These are phyloP conservation scores for Wickerhamomyces xylosicus DNA, from an alignment of 805 yeast genomes.

Conservation along the genomic window DNA sequence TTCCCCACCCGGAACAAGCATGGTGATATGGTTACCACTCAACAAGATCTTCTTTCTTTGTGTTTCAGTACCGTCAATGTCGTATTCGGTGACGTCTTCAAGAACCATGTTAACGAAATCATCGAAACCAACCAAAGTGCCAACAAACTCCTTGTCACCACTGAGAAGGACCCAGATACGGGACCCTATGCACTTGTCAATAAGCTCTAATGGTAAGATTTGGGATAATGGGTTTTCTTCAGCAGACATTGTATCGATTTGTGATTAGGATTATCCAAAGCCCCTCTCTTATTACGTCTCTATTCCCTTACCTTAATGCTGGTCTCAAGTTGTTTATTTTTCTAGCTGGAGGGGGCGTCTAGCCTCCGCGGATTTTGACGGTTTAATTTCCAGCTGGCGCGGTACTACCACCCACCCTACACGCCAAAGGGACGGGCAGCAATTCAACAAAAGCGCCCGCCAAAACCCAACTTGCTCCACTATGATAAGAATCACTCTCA, in stretches of 20 bases:
- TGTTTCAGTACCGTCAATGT: slow-evolving; percentile 28
- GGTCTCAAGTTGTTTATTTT: too few relatives aligned
- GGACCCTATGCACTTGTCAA: slow-evolving; percentile 81
- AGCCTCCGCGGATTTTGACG: too few relatives aligned
- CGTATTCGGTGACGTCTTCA: slow-evolving; percentile 65
- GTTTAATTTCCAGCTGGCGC: too few relatives aligned
- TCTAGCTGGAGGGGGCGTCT: too few relatives aligned
- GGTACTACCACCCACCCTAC: too few relatives aligned
- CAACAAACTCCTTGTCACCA: slow-evolving; percentile 69
- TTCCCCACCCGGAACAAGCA: slow-evolving; percentile 51
- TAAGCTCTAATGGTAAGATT: slow-evolving; percentile 65
- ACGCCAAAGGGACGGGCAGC: too few relatives aligned
- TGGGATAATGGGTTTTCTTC: slow-evolving; percentile 2
- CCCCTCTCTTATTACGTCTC: too few relatives aligned
- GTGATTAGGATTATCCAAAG: too few relatives aligned
- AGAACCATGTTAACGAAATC: slow-evolving; percentile 90
- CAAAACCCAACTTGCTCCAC: too few relatives aligned
- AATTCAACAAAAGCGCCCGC: too few relatives aligned
- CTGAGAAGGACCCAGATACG: slow-evolving; percentile 60
- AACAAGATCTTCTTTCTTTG: slow-evolving; percentile 51
- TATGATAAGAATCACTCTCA: too few relatives aligned
- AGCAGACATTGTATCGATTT: background rate
- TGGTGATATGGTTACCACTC: slow-evolving; percentile 64
- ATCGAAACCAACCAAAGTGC: slow-evolving; percentile 85
- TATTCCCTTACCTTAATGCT: too few relatives aligned